These are phyloP conservation scores for Volvariella volvacea DNA, from an alignment of 1,284 basidiomycete species.

Conservation along the genomic window DNA sequence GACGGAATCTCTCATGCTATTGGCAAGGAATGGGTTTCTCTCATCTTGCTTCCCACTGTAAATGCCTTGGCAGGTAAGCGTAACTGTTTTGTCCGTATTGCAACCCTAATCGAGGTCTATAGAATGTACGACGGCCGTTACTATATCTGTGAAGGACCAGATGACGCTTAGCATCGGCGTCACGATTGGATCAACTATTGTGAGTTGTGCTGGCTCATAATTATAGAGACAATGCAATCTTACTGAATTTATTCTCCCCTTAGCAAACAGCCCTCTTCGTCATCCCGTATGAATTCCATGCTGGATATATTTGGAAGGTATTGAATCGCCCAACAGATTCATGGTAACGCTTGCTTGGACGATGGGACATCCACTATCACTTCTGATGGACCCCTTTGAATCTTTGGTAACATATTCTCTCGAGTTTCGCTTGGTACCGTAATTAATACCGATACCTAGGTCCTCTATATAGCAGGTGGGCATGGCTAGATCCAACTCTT, in stretches of 20 bases:
- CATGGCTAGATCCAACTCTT: neutral
- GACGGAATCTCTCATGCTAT: conserved; percentile 54
- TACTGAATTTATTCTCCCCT: neutral
- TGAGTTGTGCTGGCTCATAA: conserved; percentile 29
- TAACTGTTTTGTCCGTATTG: neutral
- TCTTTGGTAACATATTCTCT: conserved; percentile 36
- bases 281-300: conserved; percentile 51
- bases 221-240: neutral
- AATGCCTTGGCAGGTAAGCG: conserved; percentile 68
- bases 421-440: neutral
- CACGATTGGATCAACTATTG: conserved; percentile 86
- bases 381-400: conserved; percentile 80
- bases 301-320: too few species aligned
- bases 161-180: conserved; percentile 72
- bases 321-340: conserved; percentile 27
- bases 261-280: conserved; percentile 89
- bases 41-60: conserved; percentile 83
- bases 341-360: conserved; percentile 64
- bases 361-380: conserved; percentile 59
- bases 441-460: conserved; percentile 9
- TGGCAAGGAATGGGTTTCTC: conserved; percentile 73
- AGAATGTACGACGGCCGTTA: conserved; percentile 74
- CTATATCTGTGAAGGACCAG: conserved; percentile 76
- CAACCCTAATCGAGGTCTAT: conserved; percentile 1
- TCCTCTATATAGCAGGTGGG: conserved; percentile 21